Evolutionary conservation across 805 yeast species (phyloP), one percentile per base, ranked within the genome.

Genomic region (Priceomyces castillae): DNA sequence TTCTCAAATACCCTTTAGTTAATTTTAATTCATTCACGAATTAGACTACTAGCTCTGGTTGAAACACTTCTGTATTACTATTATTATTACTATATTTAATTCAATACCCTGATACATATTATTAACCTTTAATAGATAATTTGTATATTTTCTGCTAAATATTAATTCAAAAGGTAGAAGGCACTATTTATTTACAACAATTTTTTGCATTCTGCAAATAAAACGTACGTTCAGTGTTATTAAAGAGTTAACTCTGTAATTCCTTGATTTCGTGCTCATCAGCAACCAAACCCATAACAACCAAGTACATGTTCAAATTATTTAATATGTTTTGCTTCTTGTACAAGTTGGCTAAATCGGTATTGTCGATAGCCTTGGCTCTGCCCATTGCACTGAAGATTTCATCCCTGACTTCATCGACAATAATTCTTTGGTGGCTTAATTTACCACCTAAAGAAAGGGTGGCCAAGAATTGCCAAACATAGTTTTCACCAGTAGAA

Each of bases 381-480:
- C 82, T 78, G 47, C 73, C 79, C 78, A 90, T 86, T 9, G 88
- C 85, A 25, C 92, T 94, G 57, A 92, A 92, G 47, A 92, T 90
- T 64, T 88, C 90, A 57, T 87, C 94, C 68, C 97, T 81, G 20
- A 89, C 90, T 61, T 89, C 97, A 63, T 90, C 97, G 34, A 92
- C 96, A 54, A 92, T 86, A 48, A 88, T 81, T 69, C 97, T 80
- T 75, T 92, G 97, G 60, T 90, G 97, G 55, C 84, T 84, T 54
- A 87, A 70, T 60, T 86, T 84, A 50, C 97, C 96, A 48, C 96
- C 92, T 49, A 92, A 72, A 0, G 98, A 92, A 47, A 92, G 76
- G 11, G 96, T 85, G 17, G 99, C 99, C 64, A 92, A 77, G 59
- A 92, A 90, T 69, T 92, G 97, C 99, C 99, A 92, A 40, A 89